These are phyloP conservation scores for Pistacia atlantica DNA, from an alignment of 345 rosid species.

Conservation along the genomic window DNA sequence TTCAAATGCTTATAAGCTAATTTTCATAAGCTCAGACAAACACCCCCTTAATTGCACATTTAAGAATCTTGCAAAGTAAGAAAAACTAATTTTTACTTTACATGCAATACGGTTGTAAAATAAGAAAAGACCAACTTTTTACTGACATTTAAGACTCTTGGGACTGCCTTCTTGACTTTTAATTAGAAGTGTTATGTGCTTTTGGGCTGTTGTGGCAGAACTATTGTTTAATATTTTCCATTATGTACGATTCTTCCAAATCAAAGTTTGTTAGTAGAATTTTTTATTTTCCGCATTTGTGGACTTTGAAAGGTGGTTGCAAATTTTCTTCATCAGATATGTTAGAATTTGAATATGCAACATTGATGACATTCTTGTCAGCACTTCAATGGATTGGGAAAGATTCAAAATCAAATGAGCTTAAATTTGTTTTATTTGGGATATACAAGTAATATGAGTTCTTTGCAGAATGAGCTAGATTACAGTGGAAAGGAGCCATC, in stretches of 20 bases:
- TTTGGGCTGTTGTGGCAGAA: not conserved
- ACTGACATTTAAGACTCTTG: not conserved
- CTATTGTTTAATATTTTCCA: too few species aligned
- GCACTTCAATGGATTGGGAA: not conserved
- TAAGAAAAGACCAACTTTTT: not conserved
- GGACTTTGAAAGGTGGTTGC: not conserved
- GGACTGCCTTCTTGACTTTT: not conserved
- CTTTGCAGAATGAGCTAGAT: conserved; percentile 57
- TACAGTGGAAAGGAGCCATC: conserved; percentile 55
- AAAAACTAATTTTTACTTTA: not conserved
- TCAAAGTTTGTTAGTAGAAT: not conserved
- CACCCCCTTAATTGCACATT: not conserved
- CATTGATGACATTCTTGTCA: not conserved
- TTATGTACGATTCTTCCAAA: not conserved
- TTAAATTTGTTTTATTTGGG: too few species aligned
- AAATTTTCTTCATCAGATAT: not conserved
- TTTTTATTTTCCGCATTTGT: not conserved
- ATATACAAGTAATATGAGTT: not conserved
- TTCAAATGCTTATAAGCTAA: too few species aligned
- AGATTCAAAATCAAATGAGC: not conserved
- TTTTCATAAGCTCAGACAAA: too few species aligned
- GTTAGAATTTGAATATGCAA: not conserved
- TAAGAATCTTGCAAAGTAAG: too few species aligned
- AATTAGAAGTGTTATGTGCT: not conserved
- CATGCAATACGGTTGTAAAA: not conserved